These are phyloP conservation scores for Fusarium sp. DNA, from an alignment of 2,329 filamentous ascomycete species.

Conservation along the genomic window DNA sequence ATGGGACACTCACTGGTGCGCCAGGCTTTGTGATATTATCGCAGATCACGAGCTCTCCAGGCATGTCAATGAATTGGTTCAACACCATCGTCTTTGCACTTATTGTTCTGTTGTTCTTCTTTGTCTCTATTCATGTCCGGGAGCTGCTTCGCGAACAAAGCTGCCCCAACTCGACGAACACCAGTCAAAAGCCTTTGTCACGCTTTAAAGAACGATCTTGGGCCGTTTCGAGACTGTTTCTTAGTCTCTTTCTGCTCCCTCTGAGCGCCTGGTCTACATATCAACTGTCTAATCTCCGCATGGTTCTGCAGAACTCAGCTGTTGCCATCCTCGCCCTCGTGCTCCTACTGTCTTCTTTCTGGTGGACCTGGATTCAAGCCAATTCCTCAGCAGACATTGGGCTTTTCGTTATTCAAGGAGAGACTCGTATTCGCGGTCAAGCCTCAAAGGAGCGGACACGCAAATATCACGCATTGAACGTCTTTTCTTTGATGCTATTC, in stretches of 20 bases:
- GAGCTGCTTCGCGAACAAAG: background rate
- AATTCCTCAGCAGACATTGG: background rate
- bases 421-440: too few species aligned
- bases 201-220: constrained; percentile 56
- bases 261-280: constrained; percentile 78
- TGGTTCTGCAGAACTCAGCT: constrained; percentile 44
- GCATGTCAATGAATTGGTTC: constrained; percentile 73
- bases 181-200: rapidly evolving
- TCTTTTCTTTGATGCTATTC: constrained; percentile 26
- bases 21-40: constrained; percentile 73
- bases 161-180: background rate
- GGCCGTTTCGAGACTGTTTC: constrained; percentile 73
- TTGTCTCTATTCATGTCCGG: constrained; percentile 63
- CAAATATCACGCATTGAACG: constrained; percentile 3
- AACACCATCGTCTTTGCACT: constrained; percentile 76
- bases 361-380: constrained; percentile 40
- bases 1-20: constrained; percentile 68
- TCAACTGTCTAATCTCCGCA: constrained; percentile 61
- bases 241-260: constrained; percentile 81
- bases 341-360: constrained; percentile 40
- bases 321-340: constrained; percentile 48
- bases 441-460: background rate
- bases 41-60: constrained; percentile 74
- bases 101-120: constrained; percentile 68
- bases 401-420: background rate